These are phyloP conservation scores for Acacia pycnantha DNA, from an alignment of 331 rosid genomes.

Conservation along the genomic window DNA sequence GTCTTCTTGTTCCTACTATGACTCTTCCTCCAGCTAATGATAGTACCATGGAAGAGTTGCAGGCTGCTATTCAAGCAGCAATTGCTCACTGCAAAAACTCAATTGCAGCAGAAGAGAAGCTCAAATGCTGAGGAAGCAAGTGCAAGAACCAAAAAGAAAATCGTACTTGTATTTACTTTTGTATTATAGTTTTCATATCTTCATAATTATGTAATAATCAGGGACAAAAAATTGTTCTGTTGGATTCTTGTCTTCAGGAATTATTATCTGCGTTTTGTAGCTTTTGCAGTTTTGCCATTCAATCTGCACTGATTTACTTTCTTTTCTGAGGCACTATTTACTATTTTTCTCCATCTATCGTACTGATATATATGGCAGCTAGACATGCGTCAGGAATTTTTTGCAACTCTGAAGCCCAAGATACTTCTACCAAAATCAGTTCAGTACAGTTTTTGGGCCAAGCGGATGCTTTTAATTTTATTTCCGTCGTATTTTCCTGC, in stretches of 20 bases:
- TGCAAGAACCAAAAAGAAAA: neutral
- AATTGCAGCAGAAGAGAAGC: conserved; percentile 59
- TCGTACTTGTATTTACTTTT: conserved; percentile 2
- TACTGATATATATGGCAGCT: neutral
- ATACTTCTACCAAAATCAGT: conserved; percentile 18
- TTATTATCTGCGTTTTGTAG: conserved; percentile 9
- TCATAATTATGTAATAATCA: conserved; percentile 1
- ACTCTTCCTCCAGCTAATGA: conserved; percentile 60
- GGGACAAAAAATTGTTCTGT: conserved; percentile 24
- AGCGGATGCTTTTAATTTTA: neutral
- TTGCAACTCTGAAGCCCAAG: neutral
- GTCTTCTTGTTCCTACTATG: conserved; percentile 58
- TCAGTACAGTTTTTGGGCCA: neutral
- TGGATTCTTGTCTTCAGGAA: neutral
- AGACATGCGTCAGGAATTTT: neutral
- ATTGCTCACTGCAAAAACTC: conserved; percentile 99
- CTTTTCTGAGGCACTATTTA: neutral
- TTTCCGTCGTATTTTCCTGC: neutral
- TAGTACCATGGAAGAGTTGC: conserved; percentile 97
- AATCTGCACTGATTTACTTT: neutral
- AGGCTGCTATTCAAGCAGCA: conserved; percentile 98
- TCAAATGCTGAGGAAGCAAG: conserved; percentile 36
- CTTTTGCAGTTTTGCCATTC: neutral
- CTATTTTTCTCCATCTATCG: neutral
- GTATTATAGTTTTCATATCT: conserved; percentile 2